Evolutionary conservation across 305 asterid genomes (phyloP).

Genomic region (Solanum hybrid): DNA sequence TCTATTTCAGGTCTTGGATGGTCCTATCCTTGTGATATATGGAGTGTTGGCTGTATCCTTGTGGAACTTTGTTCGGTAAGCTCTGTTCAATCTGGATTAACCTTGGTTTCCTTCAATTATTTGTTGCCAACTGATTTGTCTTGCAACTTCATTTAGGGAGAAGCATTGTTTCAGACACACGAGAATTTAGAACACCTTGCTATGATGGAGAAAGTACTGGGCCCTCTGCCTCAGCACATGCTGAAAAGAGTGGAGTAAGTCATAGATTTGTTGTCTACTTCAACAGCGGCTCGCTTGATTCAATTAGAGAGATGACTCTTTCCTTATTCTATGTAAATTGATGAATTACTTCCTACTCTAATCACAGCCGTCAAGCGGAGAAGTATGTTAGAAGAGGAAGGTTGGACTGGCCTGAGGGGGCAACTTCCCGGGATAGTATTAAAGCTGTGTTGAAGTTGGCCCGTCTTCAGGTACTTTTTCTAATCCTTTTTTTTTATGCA

Average conservation of each 20-base stretch:
- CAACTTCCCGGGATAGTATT: slow-evolving; percentile 74
- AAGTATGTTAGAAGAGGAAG: slow-evolving; percentile 62
- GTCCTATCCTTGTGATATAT: slow-evolving; percentile 82
- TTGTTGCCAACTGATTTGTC: background rate
- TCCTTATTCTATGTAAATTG: background rate
- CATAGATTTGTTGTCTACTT: background rate
- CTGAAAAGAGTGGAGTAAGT: slow-evolving; percentile 70
- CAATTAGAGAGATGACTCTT: too few species aligned
- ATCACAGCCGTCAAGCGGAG: slow-evolving; percentile 60
- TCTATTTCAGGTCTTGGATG: slow-evolving; percentile 60
- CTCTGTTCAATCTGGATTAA: background rate
- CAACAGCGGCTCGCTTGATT: background rate
- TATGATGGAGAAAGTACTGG: slow-evolving; percentile 90
- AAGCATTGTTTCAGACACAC: slow-evolving; percentile 80
- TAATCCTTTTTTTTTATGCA: background rate
- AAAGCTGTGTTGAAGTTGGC: slow-evolving; percentile 61
- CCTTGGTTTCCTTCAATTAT: background rate
- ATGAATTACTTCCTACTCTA: background rate
- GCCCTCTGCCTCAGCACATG: slow-evolving; percentile 65
- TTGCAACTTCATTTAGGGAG: slow-evolving; percentile 37
- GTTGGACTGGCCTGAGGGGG: slow-evolving; percentile 85
- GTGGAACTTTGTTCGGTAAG: slow-evolving; percentile 89
- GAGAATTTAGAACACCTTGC: slow-evolving; percentile 92
- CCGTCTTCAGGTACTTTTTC: slow-evolving; percentile 39
- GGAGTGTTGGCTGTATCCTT: slow-evolving; percentile 90